Conservation (phyloP, 2,329 filamentous ascomycete species). For the Calycina herbarum region DNA sequence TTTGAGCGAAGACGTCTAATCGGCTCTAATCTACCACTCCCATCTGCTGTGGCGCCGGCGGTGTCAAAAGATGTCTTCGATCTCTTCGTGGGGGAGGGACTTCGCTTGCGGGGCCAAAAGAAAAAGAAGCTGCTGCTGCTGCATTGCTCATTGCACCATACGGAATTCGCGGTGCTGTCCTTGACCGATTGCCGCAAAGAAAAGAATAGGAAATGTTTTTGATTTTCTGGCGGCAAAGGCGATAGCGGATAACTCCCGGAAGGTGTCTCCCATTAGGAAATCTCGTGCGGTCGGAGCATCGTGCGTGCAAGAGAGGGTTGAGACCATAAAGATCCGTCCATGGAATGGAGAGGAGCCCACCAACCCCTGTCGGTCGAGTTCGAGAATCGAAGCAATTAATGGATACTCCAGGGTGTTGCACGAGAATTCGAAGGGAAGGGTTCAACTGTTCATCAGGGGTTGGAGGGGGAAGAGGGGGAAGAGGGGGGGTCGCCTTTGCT, state of each 20-base stretch:
- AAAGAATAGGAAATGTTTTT: background rate
- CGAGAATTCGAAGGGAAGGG: background rate
- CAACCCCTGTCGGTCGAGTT: background rate
- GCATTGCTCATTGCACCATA: background rate
- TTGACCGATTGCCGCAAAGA: too few relatives aligned
- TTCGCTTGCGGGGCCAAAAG: background rate
- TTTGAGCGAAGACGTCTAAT: background rate
- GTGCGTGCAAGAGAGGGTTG: background rate
- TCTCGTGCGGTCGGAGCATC: background rate
- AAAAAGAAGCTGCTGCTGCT: background rate
- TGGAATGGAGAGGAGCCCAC: too few relatives aligned
- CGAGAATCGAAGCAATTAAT: background rate
- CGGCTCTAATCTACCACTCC: background rate
- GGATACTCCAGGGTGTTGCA: background rate
- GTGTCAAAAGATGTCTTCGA: background rate
- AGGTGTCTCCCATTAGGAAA: background rate
- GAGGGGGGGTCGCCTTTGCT: background rate
- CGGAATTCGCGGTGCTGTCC: background rate
- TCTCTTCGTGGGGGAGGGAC: background rate
- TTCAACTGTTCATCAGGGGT: background rate
- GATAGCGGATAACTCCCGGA: background rate
- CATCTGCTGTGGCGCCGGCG: background rate
- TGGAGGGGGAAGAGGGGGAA: background rate
- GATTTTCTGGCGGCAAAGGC: constrained; percentile 12
- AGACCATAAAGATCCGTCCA: too few relatives aligned